Base-by-base conservation (phyloP, 768 basidiomycete species). In the Suillus paluster region DNA sequence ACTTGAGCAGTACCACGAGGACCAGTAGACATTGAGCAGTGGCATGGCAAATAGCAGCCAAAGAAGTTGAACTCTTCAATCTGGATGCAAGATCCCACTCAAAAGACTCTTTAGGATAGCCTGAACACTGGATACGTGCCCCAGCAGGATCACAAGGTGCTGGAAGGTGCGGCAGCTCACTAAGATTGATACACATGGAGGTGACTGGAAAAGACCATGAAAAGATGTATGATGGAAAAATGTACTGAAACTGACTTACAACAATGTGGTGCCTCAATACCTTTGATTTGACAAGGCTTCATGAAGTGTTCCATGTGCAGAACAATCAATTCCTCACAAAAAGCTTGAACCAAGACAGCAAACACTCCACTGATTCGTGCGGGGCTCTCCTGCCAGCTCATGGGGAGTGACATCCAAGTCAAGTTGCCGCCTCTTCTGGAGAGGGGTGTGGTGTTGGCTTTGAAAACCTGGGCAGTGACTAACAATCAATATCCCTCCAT, bases 361-460 rank as follows among this genome's bases (percentile, higher is more conserved):
- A 50, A 19, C 23, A 49, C 58, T n/a, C 58, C 61, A 7, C 38
- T 41, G 25, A 65, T 57, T 17, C 27, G 15, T 21, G 49, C 46
- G 12, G 36, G 8, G n/a, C 38, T 38, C 30, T 42, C 34, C 19
- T 30, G 10, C 8, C n/a, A 63, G 27, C 53, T 59, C 61, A 0
- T 39, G 23, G 1, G 54, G 61, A 30, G 64, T 65, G 44, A 65
- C 21, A 54, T 65, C 63, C 9, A 65, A 34, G 42, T 65, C 54
- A 15, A 60, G 46, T 15, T n/a, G 38, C 30, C n/a, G 60, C 33
- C 11, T 62, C n/a, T 11, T 63, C 64, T 7, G 53, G 25, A 4
- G 33, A 58, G 38, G 50, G n/a, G 52, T 21, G 30, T n/a, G 17
- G 38, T 34, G 7, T 10, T 5, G 3, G 58, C 41, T 4, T 59